Evolutionary conservation across 2,329 filamentous ascomycete genomes (phyloP), one percentile per base, ranked within the genome.

Genomic region (Diaporthe sp.): DNA sequence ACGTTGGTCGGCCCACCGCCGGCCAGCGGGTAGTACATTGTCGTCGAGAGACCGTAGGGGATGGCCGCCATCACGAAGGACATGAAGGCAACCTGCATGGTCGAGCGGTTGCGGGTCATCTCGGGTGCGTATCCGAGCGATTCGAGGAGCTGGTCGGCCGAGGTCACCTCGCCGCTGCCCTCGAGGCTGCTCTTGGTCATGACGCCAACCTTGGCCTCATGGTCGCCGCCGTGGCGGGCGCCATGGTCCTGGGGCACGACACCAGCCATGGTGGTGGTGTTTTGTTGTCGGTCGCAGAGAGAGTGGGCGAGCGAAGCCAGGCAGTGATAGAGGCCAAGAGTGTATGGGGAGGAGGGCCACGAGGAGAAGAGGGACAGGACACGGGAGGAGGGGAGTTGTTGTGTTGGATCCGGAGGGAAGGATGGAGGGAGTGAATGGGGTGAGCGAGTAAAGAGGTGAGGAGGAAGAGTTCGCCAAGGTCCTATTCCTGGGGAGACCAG

Each of bases 11-110:
- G 91, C 2, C 92, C 92, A 75, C 92, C 92, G 76, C 90, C 90
- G 73, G 89, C 85, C 55, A 94, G 82, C 4, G 93, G 92, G 80
- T 93, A 94, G 82, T 87, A 88, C 77, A 94, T 82, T 10, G 92
- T 94, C 1, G 93, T 94, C 58, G 92, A 89, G 51, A 94, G 86
- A 79, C 93, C 93, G 82, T 94, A 94, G 13, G 93, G 93, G 75
- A 94, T 93, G 3, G 92, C 92, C 63, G 93, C 92, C 71, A 94
- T 88, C 77, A 94, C 92, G 80, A 94, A 94, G 75, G 91, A 93
- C 92, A 93, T 94, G 87, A 93, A 93, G 78, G 91, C 91, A 70
- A 93, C 92, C 82, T 93, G 91, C 77, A 90, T 86, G 2, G 92
- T 93, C 58, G 92, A 93, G 71, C 92, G 88, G 79, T 88, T 92